Conservation (phyloP, 257 asterid species). For the Solanum etuberosum region DNA sequence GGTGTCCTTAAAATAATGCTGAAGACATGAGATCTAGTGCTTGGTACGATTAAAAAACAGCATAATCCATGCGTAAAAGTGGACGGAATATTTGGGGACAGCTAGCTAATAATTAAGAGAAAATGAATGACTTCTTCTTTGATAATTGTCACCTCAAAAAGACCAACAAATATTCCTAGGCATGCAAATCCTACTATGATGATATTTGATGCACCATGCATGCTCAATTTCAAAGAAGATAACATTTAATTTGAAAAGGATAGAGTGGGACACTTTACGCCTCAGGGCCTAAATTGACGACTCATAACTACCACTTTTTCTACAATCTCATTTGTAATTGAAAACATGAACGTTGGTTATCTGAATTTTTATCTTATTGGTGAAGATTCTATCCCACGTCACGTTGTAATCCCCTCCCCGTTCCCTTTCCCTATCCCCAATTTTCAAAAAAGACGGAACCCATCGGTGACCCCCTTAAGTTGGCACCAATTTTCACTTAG, state of each 20-base stretch:
- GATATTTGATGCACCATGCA: not conserved
- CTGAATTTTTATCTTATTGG: no score
- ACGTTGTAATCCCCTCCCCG: no score
- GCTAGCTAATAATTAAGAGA: not conserved
- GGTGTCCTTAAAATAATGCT: not conserved
- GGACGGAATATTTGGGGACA: not conserved
- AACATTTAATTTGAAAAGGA: not conserved
- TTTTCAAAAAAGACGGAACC: no score
- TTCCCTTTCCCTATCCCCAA: no score
- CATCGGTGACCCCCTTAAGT: no score
- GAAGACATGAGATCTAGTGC: not conserved
- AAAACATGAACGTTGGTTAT: no score
- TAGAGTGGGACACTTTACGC: not conserved
- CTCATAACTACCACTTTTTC: not conserved
- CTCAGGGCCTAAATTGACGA: not conserved
- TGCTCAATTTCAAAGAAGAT: not conserved
- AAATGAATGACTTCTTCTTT: not conserved
- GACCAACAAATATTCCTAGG: not conserved
- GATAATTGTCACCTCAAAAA: not conserved
- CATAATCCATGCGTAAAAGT: not conserved
- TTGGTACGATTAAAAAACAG: not conserved
- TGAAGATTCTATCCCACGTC: fast-evolving
- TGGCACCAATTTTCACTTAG: no score
- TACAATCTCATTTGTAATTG: not conserved
- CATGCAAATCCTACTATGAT: not conserved